A percentile compares a stretch with the other conserved stretches of the same genome.
Evolutionary conservation across 78 protist species (phyloP).

Genomic region (Guillardia theta): DNA sequence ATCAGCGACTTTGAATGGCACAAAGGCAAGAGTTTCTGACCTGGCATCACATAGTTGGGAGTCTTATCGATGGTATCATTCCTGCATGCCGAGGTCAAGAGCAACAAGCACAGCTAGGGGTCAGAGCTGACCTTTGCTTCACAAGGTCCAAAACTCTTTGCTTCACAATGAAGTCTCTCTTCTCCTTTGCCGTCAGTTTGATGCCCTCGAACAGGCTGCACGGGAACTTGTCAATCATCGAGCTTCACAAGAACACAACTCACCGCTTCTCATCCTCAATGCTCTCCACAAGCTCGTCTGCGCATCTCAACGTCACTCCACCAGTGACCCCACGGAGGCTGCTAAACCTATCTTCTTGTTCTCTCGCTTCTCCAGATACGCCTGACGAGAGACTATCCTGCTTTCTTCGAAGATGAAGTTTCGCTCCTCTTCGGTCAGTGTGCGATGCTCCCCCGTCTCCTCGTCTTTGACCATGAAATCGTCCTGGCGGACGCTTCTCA

Average conservation of each 20-base stretch:
- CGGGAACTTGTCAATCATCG: no score
- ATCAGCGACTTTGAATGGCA: no score
- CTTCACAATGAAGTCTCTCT: neutral
- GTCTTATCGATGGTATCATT: neutral
- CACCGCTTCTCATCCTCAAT: neutral
- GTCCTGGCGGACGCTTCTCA: no score
- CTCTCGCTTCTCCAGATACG: constrained; percentile 23
- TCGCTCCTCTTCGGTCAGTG: neutral
- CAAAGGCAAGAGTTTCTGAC: no score
- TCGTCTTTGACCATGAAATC: no score
- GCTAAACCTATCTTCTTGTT: constrained; percentile 32
- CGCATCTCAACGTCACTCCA: no score
- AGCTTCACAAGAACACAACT: no score
- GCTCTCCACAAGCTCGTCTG: neutral
- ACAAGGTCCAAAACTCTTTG: no score
- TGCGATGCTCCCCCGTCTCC: neutral
- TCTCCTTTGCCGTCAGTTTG: neutral
- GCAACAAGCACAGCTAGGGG: no score
- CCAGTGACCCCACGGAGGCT: no score
- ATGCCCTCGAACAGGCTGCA: neutral
- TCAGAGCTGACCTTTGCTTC: no score
- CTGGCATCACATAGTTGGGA: neutral
- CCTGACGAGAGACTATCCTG: neutral
- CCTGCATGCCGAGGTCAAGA: no score
- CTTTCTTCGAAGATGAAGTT: neutral